Evolutionary conservation across 2,329 filamentous ascomycete genomes (phyloP), one percentile per base, ranked within the genome.

Genomic region (Xylariaceae sp.): DNA sequence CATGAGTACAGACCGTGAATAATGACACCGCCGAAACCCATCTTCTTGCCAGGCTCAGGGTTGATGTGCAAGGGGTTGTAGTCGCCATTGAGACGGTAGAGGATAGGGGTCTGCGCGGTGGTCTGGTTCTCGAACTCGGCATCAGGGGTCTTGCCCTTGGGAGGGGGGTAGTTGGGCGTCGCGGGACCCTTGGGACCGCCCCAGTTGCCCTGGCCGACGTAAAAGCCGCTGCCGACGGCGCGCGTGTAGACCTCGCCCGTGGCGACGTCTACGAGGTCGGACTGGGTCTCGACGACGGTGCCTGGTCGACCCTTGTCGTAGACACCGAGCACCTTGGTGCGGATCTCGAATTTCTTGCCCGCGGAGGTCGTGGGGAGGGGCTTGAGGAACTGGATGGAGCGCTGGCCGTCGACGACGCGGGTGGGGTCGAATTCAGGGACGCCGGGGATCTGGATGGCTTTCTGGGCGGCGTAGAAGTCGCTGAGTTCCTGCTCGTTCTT

Each of bases 41-140:
- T 96, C 77, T 91, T 88, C 75, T 84, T 77, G 62, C 91, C 91
- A 0, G 91, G 90, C 75, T 91, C 89, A 10, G 91, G 91, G 15
- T 89, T 89, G 5, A 90, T 91, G 73, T 96, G 92, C 42, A 96
- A 85, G 34, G 92, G 92, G 78, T 96, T 96, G 77, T 96, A 96
- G 77, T 96, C 92, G 65, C 92, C 92, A 68, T 96, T 96, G 54
- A 96, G 82, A 64, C 90, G 83, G 75, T 94, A 94, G 57, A 94
- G 78, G 64, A 89, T 82, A 7, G 90, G 85, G 3, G 89, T 89
- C 77, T 92, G 85, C 56, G 78, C 71, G 30, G 78, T 88, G 3
- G 88, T 91, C 74, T 91, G 87, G 68, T 88, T 82, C 68, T 84
- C 82, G 66, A 89, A 83, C 4, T 85, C 82, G 49, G 79, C 83